These are phyloP conservation scores for Trichophyton rubrum DNA, from an alignment of 2,329 filamentous ascomycete species.

Conservation along the genomic window DNA sequence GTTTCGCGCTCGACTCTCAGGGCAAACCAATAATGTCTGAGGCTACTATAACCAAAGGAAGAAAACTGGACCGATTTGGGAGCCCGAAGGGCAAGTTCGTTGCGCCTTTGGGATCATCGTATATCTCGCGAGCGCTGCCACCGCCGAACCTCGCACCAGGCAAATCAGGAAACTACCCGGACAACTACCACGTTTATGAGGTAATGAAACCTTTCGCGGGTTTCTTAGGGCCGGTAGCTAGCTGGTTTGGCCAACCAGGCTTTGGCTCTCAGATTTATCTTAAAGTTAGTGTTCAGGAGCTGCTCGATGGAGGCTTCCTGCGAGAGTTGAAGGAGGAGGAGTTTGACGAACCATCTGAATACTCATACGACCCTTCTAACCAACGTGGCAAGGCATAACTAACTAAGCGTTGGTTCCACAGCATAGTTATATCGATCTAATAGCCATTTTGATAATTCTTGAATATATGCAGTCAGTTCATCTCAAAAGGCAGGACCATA, in stretches of 20 bases:
- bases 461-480: no score
- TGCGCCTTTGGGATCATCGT: neutral
- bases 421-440: neutral
- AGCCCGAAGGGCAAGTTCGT: slow-evolving; percentile 2
- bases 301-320: neutral
- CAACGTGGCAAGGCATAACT: neutral
- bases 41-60: neutral
- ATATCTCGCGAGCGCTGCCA: slow-evolving; percentile 1
- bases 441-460: neutral
- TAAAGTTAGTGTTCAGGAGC: neutral
- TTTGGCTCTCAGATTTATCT: neutral
- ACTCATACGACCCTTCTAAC: neutral
- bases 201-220: neutral
- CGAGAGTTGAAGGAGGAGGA: neutral
- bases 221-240: neutral
- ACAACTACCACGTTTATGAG: slow-evolving; percentile 4
- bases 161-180: neutral
- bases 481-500: no score
- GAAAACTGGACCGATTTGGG: slow-evolving; percentile 2
- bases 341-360: neutral
- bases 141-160: neutral
- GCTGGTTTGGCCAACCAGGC: slow-evolving; percentile 3
- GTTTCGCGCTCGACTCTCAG: neutral
- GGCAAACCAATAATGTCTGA: neutral
- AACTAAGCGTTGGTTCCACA: neutral